Evolutionary conservation across 495 filamentous ascomycete species (phyloP), one percentile per base, ranked within the genome.

Genomic region (Mycothermus thermophilus): DNA sequence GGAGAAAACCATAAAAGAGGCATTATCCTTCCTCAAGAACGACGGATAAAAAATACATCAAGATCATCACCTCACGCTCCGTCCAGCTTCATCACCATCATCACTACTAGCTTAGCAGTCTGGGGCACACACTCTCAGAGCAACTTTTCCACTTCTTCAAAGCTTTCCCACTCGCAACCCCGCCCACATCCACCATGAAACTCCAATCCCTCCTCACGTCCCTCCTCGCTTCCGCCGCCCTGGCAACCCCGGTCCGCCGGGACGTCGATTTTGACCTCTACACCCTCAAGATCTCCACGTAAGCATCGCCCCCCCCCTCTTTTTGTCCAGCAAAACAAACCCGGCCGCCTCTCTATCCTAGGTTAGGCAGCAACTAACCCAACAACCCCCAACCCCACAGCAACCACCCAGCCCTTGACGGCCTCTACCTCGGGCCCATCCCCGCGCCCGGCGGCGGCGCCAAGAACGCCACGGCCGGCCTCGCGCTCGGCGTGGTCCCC

Each of bases 271-370:
- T 37, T 13, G 27, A 21, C 3, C 6, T 41, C 19, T 53, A 46
- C 27, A 42, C 36, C n/a, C 37, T 53, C 20, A 38, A 40, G 4
- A 23, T 53, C 26, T 34, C 44, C 13, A 42, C 47, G 50, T 48
- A 47, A 20, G 43, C 35, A 6, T 9, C 24, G 8, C 19, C 8
- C 23, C 19, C 28, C 12, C n/a, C 22, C 23, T 11, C 22, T 5
- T 9, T 26, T 32, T 14, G 3, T 16, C 32, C 31, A 32, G 8
- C 17, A 8, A 25, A 34, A 14, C 13, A 13, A 13, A 3, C 7
- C 16, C 14, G n/a, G n/a, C 16, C 21, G 5, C 22, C 13, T 22
- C 1, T 28, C 7, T 8, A 7, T 20, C 41, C 27, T 19, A 7
- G 3, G 21, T 4, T 32, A 12, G 11, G 25, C 25, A 17, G 5